phyloP scores from a whole-genome alignment of 768 basidiomycete species.

The Boletus tomentosulus region DNA sequence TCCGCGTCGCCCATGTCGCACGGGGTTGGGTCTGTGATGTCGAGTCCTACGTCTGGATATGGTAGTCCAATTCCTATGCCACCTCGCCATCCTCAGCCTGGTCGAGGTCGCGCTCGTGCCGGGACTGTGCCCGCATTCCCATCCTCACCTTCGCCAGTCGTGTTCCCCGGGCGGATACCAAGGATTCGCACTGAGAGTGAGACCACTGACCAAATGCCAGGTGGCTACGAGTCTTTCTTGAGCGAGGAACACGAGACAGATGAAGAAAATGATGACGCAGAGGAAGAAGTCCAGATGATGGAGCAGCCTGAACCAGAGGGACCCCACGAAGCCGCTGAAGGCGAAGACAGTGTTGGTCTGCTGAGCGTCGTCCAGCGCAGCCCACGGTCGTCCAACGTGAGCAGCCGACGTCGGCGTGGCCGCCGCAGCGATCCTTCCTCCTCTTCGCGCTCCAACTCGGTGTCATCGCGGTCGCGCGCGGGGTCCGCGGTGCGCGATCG shows the following conservation, averaged over 20 bases:
- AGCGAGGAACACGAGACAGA: constrained; percentile 29
- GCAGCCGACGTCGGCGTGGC: constrained; percentile 31
- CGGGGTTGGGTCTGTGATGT: constrained; percentile 34
- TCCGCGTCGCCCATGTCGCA: constrained; percentile 55
- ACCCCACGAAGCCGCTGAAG: constrained; percentile 56
- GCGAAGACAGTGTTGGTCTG: constrained; percentile 58
- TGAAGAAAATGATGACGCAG: constrained; percentile 31
- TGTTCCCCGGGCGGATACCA: constrained; percentile 25
- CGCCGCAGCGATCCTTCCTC: constrained; percentile 36
- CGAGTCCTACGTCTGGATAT: constrained; percentile 34
- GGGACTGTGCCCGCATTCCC: constrained; percentile 37
- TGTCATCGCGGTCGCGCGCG: constrained; percentile 39
- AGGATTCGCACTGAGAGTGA: constrained; percentile 30
- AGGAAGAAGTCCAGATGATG: constrained; percentile 35
- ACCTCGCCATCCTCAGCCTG: constrained; percentile 41
- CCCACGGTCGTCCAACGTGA: constrained; percentile 41
- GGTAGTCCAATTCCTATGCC: constrained; percentile 45
- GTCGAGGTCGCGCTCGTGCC: constrained; percentile 37
- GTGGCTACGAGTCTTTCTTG: constrained; percentile 30
- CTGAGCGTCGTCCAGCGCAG: constrained; percentile 48
- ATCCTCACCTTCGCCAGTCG: constrained; percentile 35
- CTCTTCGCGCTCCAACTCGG: constrained; percentile 28
- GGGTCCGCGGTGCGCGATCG: constrained; percentile 57
- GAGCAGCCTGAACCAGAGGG: constrained; percentile 48
- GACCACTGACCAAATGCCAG: constrained; percentile 22